Evolutionary conservation across 1,284 basidiomycete species (phyloP).

Genomic region (Cryptococcus floricola): DNA sequence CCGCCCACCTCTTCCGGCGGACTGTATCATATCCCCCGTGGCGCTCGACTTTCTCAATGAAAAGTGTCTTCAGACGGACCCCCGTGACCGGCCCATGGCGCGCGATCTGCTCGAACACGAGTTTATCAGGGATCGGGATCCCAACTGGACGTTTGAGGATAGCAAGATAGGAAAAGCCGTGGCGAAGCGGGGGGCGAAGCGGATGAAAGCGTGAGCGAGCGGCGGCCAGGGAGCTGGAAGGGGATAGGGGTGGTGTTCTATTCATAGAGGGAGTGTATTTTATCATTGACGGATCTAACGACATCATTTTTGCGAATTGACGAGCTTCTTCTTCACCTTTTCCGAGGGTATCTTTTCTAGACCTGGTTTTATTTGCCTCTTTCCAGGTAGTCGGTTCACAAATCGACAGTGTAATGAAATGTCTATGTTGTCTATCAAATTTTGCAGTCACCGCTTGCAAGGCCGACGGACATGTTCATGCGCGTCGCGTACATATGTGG

Average conservation of each 20-base stretch:
- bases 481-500: too few relatives aligned
- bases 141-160: conserved; percentile 64
- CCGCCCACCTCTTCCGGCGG: conserved; percentile 81
- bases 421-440: too few relatives aligned
- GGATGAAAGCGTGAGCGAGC: not conserved
- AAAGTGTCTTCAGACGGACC: conserved; percentile 87
- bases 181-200: conserved; percentile 23
- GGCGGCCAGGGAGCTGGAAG: not conserved
- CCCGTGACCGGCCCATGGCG: conserved; percentile 79
- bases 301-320: not conserved
- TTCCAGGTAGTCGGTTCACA: too few relatives aligned
- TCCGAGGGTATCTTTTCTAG: too few relatives aligned
- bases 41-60: conserved; percentile 82
- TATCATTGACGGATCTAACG: not conserved
- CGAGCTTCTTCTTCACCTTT: not conserved
- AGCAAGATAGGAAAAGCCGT: conserved; percentile 45
- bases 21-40: conserved; percentile 67
- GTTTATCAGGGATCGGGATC: conserved; percentile 68
- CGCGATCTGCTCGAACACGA: conserved; percentile 75
- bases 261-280: not conserved
- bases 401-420: too few relatives aligned
- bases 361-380: too few relatives aligned
- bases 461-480: too few relatives aligned
- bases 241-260: not conserved
- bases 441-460: too few relatives aligned